Conservation (phyloP, 208 protist species). For the Polymyxa betae region DNA sequence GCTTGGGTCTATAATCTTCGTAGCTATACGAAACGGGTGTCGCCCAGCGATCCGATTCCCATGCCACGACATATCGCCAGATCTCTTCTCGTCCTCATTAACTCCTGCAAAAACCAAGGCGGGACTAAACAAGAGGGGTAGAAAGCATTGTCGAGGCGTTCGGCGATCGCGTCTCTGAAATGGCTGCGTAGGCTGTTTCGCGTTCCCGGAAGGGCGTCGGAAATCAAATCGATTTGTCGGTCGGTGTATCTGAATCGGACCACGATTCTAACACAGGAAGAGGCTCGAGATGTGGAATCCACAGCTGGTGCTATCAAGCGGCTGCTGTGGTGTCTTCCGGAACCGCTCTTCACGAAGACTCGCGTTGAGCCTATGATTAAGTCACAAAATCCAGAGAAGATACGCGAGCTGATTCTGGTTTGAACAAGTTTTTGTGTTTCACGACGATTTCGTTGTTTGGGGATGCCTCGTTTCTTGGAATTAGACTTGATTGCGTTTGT, state of each 20-base stretch:
- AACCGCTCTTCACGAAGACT: background rate
- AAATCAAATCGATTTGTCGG: conserved; percentile 45
- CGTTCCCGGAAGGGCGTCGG: background rate
- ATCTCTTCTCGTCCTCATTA: background rate
- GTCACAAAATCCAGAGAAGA: background rate
- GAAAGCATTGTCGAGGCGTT: background rate
- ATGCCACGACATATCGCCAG: background rate
- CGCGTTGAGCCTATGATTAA: background rate
- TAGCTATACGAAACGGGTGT: background rate
- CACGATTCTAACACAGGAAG: background rate
- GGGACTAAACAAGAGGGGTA: conserved; percentile 18
- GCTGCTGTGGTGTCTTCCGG: conserved; percentile 16
- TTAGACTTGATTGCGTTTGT: no score
- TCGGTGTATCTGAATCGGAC: conserved; percentile 32
- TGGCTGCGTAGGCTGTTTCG: background rate
- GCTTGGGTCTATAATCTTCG: conserved; percentile 32
- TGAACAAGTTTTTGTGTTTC: no score
- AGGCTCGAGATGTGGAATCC: conserved; percentile 26
- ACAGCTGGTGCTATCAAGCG: conserved; percentile 32
- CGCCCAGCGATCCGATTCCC: background rate
- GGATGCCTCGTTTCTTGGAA: no score
- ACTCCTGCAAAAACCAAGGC: background rate
- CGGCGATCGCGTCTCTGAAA: background rate
- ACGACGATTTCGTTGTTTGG: no score
- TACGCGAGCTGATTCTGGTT: background rate